A percentile compares a stretch with the other conserved stretches of the same genome.
These are phyloP conservation scores for Kalmusia sp. DNA, from an alignment of 2,329 filamentous ascomycete genomes.

Conservation along the genomic window DNA sequence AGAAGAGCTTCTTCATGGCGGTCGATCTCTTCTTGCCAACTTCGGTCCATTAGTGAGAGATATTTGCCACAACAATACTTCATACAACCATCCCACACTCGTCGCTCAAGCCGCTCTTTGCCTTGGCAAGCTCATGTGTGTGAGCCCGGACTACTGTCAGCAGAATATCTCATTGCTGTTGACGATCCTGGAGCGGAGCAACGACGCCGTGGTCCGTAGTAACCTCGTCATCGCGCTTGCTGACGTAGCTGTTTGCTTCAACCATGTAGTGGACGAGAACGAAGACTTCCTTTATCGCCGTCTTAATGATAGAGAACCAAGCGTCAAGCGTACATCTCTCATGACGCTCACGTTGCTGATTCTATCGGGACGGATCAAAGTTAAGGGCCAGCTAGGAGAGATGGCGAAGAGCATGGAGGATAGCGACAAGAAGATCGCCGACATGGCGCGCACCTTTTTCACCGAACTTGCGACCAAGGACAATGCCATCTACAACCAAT, in stretches of 20 bases:
- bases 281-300: constrained; percentile 97
- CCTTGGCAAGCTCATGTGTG: constrained; percentile 98
- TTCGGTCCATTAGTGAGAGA: constrained; percentile 93
- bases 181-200: constrained; percentile 94
- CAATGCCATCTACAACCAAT: constrained; percentile 99
- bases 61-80: constrained; percentile 89
- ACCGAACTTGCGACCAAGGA: constrained; percentile 97
- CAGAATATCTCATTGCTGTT: constrained; percentile 90
- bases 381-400: constrained; percentile 96
- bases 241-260: constrained; percentile 99
- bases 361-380: constrained; percentile 96
- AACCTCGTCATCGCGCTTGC: constrained; percentile 97
- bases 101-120: constrained; percentile 94
- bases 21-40: constrained; percentile 81
- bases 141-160: constrained; percentile 96
- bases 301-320: constrained; percentile 84
- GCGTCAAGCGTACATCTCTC: constrained; percentile 94
- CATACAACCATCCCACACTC: constrained; percentile 86
- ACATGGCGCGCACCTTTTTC: constrained; percentile 97
- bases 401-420: constrained; percentile 99
- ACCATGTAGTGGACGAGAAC: constrained; percentile 98
- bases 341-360: constrained; percentile 99
- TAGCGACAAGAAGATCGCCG: constrained; percentile 90
- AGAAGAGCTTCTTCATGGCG: constrained; percentile 82
- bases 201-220: constrained; percentile 89